Percentiles rank a stretch among this genome's conserved stretches.
Evolutionary conservation across 1,284 basidiomycete genomes (phyloP).

Genomic region (Amylostereum areolatum): DNA sequence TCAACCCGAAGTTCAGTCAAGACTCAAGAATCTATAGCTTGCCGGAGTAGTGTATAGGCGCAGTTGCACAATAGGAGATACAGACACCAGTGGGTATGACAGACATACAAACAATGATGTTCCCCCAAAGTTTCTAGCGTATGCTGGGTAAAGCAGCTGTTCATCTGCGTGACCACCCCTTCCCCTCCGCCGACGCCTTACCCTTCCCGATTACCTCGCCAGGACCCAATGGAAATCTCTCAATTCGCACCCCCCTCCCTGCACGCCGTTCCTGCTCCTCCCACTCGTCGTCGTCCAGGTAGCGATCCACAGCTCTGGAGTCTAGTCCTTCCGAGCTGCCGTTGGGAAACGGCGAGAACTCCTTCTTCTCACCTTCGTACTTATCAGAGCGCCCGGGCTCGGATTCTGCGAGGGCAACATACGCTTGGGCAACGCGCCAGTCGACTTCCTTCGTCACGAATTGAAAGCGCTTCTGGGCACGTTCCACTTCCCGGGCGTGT

Average conservation of each 20-base stretch:
- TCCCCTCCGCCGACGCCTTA: too few species aligned
- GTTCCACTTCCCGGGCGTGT: conserved; percentile 31
- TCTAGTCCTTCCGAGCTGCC: conserved; percentile 25
- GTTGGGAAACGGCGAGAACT: conserved; percentile 1
- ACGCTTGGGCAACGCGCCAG: conserved; percentile 57
- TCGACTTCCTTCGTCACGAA: conserved; percentile 64
- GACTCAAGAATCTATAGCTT: too few species aligned
- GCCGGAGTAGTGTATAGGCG: too few species aligned
- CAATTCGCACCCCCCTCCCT: conserved; percentile 21
- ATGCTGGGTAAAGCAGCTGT: too few species aligned
- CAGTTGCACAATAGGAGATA: too few species aligned
- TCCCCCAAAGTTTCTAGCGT: too few species aligned
- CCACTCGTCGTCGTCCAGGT: conserved; percentile 67
- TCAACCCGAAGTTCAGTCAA: too few species aligned
- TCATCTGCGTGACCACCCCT: too few species aligned
- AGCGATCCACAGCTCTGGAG: conserved; percentile 46
- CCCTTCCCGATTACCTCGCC: too few species aligned
- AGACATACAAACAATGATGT: too few species aligned
- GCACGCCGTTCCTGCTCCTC: conserved; percentile 33
- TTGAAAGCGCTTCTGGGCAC: conserved; percentile 56
- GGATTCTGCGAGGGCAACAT: conserved; percentile 54
- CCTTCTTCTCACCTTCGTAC: conserved; percentile 19
- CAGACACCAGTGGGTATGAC: too few species aligned
- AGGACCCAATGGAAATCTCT: conserved; percentile 15
- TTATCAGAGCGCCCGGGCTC: conserved; percentile 13